Base-by-base conservation (phyloP, 2,329 filamentous ascomycete species). In the Amylocarpus encephaloides region DNA sequence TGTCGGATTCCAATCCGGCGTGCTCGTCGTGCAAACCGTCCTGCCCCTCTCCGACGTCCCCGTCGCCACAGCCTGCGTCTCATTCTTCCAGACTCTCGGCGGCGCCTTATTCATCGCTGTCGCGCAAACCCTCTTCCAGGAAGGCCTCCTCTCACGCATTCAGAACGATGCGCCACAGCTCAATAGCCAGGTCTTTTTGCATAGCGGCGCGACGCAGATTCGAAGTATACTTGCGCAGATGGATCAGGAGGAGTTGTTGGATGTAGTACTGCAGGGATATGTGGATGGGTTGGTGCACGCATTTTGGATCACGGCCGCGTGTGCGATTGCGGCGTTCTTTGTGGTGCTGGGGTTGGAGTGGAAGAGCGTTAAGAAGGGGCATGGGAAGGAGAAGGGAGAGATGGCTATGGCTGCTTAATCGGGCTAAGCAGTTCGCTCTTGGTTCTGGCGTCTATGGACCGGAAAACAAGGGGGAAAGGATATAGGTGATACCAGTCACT, bases 121-220 rank as follows among this genome's bases (percentile, higher is more conserved):
- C 9, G 78, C 78, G 0, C 80, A 88, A 64, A 79, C 82, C 16
- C 73, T 86, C 41, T 86, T 88, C 69, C 76, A 80, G 55, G 85
- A 86, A 60, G 78, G 75, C 0, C 69, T 88, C 15, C 68, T 80
- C 41, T 64, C 71, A 3, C 71, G 76, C 33, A 69, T 88, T 3
- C 55, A 62, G n/a, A 51, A 60, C 2, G 63, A 71, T 52, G 68
- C 71, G 12, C 70, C 74, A 1, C 66, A 66, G n/a, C 62, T 81
- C n/a, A 67, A 76, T 34, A 67, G 74, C 0, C 59, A 62, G 6
- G 60, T 73, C 46, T 76, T 81, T 55, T 71, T 79, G 61, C 71
- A 76, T 60, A 73, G 70, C 44, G 78, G 78, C 48, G 77, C 76
- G 9, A 74, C 73, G 2, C 67, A 78, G 59, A 72, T 79, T 19